Percentiles rank a stretch among this genome's conserved stretches.
phyloP scores from a whole-genome alignment of 768 basidiomycete species.

The Suillus discolor region DNA sequence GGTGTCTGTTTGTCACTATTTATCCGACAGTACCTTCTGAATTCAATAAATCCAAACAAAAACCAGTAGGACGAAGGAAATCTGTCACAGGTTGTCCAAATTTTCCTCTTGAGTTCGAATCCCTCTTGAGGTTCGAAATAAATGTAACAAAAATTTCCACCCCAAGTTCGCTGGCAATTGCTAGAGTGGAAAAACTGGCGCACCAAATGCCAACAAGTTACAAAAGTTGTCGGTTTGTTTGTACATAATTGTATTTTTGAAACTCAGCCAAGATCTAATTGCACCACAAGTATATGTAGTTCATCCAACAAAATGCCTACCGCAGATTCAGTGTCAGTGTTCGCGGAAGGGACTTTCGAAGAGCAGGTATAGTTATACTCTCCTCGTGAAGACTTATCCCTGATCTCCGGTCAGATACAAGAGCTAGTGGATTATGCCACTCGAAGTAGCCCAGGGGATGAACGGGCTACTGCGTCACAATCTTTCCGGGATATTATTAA shows the following conservation, averaged over 20 bases:
- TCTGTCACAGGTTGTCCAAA: no score
- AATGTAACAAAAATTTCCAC: no score
- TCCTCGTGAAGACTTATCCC: not conserved
- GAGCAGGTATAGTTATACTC: constrained; percentile 62
- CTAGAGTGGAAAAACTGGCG: no score
- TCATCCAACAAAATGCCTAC: constrained; percentile 49
- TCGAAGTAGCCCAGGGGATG: constrained; percentile 67
- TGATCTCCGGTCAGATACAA: constrained; percentile 52
- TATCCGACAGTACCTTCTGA: not conserved
- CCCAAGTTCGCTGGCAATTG: no score
- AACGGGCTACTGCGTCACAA: constrained; percentile 59
- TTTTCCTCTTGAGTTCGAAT: no score
- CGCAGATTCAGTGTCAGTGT: constrained; percentile 80
- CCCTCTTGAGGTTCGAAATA: no score
- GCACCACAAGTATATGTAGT: no score
- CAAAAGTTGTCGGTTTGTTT: no score
- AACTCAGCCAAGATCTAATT: no score
- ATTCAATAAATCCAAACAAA: not conserved
- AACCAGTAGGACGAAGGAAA: no score
- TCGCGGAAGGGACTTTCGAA: constrained; percentile 86
- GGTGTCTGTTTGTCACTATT: not conserved
- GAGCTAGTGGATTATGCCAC: constrained; percentile 79
- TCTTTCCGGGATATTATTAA: constrained; percentile 67
- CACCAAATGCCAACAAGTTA: no score
- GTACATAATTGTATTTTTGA: no score